Evolutionary conservation across 805 yeast genomes (phyloP).

Genomic region (Metschnikowia koreensis): DNA sequence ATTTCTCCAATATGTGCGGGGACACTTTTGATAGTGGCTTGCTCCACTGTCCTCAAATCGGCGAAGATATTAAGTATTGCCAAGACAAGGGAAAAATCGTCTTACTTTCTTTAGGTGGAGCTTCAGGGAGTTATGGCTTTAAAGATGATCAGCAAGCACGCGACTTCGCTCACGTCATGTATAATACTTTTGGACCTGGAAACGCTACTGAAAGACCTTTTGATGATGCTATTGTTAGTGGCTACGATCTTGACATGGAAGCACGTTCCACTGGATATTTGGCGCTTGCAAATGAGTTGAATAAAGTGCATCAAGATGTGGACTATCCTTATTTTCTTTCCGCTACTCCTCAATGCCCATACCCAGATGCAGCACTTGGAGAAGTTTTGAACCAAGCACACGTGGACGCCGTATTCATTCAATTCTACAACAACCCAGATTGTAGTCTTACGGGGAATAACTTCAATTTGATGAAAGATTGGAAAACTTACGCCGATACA

Average conservation of each 20-base stretch:
- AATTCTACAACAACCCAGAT: constrained; percentile 87
- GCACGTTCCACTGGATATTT: background rate
- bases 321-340: constrained; percentile 23
- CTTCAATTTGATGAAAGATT: constrained; percentile 62
- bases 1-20: constrained; percentile 56
- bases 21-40: constrained; percentile 43
- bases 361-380: constrained; percentile 66
- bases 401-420: constrained; percentile 80
- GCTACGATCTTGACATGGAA: constrained; percentile 66
- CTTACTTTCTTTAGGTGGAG: constrained; percentile 44
- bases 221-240: constrained; percentile 67
- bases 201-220: constrained; percentile 24
- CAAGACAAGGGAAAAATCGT: constrained; percentile 13
- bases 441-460: constrained; percentile 35
- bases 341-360: constrained; percentile 92
- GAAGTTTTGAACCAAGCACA: constrained; percentile 47
- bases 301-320: constrained; percentile 4
- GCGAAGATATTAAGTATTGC: constrained; percentile 16
- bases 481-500: constrained; percentile 62
- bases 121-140: constrained; percentile 57
- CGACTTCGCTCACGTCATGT: constrained; percentile 44
- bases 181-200: constrained; percentile 43
- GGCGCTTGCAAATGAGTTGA: constrained; percentile 40
- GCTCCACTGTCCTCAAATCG: constrained; percentile 15
- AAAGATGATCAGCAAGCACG: constrained; percentile 52